Conservation (phyloP, 2,329 filamentous ascomycete species). For the Neonectria sp. region DNA sequence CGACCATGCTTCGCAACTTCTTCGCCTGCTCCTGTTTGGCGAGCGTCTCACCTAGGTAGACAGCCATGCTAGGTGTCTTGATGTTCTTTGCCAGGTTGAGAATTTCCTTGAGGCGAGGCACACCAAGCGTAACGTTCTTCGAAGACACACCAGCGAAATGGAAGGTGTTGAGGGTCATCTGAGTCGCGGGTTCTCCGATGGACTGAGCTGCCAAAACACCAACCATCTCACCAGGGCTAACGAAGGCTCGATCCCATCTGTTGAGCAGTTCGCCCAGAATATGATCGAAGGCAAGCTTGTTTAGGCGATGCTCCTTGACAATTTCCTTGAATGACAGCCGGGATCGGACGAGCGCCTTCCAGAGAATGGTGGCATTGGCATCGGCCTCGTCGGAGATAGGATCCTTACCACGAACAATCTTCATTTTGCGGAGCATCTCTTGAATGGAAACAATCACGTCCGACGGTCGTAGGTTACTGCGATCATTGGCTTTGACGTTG, state of each 20-base stretch:
- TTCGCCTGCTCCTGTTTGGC: constrained; percentile 86
- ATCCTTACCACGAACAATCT: constrained; percentile 90
- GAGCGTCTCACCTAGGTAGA: constrained; percentile 80
- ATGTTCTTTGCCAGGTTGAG: constrained; percentile 97
- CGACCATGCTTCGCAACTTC: constrained; percentile 87
- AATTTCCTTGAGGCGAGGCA: constrained; percentile 99
- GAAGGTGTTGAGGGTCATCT: constrained; percentile 99
- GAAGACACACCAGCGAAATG: constrained; percentile 99
- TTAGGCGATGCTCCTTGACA: constrained; percentile 87
- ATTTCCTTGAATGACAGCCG: constrained; percentile 94
- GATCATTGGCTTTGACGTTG: constrained; percentile 86
- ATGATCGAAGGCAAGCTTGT: constrained; percentile 93
- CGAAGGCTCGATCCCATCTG: constrained; percentile 87
- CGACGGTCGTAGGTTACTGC: constrained; percentile 90
- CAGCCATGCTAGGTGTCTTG: constrained; percentile 97
- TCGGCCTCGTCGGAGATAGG: constrained; percentile 89
- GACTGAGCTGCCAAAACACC: constrained; percentile 98
- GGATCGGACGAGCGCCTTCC: constrained; percentile 93
- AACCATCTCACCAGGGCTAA: constrained; percentile 98
- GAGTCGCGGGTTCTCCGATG: constrained; percentile 97
- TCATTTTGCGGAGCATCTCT: constrained; percentile 80
- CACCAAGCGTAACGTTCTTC: constrained; percentile 99
- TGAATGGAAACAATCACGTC: constrained; percentile 88
- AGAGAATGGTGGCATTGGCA: constrained; percentile 87
- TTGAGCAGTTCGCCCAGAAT: constrained; percentile 92